Conservation (phyloP, 2,329 filamentous ascomycete genomes). For the Berkeleyomyces rouxiae region DNA sequence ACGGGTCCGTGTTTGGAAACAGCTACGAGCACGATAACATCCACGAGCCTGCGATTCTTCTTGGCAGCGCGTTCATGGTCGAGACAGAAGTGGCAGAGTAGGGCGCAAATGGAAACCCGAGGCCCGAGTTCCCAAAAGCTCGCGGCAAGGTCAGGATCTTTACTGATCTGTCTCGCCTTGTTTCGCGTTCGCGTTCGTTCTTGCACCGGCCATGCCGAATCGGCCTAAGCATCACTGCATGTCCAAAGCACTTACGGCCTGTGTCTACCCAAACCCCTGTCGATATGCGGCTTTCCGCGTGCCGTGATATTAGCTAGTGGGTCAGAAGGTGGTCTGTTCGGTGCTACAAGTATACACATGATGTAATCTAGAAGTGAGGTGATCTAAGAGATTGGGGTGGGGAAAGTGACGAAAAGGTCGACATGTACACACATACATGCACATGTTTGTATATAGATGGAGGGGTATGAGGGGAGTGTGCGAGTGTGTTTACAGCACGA, state of each 20-base stretch:
- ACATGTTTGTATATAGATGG: too few relatives aligned
- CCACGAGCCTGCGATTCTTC: constrained; percentile 61
- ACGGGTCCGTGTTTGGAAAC: background rate
- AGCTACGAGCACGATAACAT: constrained; percentile 70
- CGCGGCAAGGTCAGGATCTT: background rate
- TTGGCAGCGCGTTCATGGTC: constrained; percentile 54
- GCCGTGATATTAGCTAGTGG: background rate
- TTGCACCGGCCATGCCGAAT: background rate
- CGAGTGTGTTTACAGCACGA: background rate
- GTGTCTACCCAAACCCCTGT: background rate
- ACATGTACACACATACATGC: too few relatives aligned
- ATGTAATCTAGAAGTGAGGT: background rate
- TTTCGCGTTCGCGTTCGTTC: background rate
- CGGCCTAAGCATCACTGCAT: background rate
- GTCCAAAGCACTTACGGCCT: background rate
- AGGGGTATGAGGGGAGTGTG: background rate
- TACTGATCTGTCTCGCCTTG: background rate
- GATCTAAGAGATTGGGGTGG: background rate
- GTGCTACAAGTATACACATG: background rate
- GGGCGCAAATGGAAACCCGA: background rate
- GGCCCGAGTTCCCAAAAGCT: background rate
- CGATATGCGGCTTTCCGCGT: background rate
- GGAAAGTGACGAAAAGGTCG: background rate
- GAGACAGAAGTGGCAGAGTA: constrained; percentile 16
- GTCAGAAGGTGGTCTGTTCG: background rate